Conservation (phyloP, 805 yeast species). For the Candida oleophila region DNA sequence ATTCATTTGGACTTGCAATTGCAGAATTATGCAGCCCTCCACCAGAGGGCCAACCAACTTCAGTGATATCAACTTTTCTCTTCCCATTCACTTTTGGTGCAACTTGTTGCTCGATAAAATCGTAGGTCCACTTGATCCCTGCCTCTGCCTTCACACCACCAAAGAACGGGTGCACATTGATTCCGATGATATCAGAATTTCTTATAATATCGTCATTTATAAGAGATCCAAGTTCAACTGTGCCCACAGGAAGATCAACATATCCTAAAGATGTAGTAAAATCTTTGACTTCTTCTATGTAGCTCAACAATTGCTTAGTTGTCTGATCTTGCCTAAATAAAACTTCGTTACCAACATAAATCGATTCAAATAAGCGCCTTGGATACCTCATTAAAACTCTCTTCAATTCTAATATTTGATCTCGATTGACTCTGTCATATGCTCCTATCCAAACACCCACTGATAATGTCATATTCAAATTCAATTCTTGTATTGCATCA, state of each 20-base stretch:
- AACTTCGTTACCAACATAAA: constrained; percentile 65
- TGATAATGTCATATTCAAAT: constrained; percentile 54
- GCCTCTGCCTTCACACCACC: constrained; percentile 50
- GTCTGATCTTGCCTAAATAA: constrained; percentile 52
- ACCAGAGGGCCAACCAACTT: constrained; percentile 70
- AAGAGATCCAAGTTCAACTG: constrained; percentile 56
- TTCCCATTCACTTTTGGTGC: constrained; percentile 32
- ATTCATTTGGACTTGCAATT: constrained; percentile 42
- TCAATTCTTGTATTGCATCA: constrained; percentile 49
- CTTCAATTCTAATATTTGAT: constrained; percentile 48
- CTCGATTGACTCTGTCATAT: constrained; percentile 42
- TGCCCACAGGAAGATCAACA: constrained; percentile 53
- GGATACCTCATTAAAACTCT: constrained; percentile 43
- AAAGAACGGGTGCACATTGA: constrained; percentile 68
- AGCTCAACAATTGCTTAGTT: constrained; percentile 32
- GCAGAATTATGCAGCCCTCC: constrained; percentile 54
- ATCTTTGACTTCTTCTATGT: constrained; percentile 41
- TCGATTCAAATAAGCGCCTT: constrained; percentile 43
- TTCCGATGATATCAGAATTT: constrained; percentile 57
- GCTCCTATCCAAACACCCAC: constrained; percentile 64
- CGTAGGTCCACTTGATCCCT: constrained; percentile 54
- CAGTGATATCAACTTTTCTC: constrained; percentile 48
- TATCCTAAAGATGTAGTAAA: constrained; percentile 32
- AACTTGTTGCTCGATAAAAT: constrained; percentile 44
- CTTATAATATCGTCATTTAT: constrained; percentile 27